These are phyloP conservation scores for Veloporphyrellus conicus DNA, from an alignment of 1,284 basidiomycete genomes.

Conservation along the genomic window DNA sequence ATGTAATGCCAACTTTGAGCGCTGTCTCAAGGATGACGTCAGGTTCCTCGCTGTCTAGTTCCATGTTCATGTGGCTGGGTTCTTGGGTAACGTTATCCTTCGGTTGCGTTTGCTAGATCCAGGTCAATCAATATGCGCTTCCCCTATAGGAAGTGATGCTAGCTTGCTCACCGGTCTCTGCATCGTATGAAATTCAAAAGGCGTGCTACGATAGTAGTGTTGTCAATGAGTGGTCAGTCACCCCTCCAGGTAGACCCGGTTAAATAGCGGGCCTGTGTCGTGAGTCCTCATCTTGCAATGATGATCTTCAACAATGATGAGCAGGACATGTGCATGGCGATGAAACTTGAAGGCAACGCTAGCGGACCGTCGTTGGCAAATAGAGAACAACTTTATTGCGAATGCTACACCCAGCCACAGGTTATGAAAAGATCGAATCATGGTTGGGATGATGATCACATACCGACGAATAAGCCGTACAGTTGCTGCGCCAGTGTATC, in stretches of 20 bases:
- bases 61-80: no score
- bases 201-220: constrained; percentile 19
- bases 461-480: no score
- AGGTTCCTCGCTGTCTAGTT: constrained; percentile 9
- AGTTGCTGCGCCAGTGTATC: no score
- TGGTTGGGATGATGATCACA: no score
- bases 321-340: no score
- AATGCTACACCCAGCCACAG: no score
- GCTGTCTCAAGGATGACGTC: constrained; percentile 26
- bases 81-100: constrained; percentile 14
- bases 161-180: constrained; percentile 17
- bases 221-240: constrained; percentile 14
- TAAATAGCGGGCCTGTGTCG: constrained; percentile 12
- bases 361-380: no score
- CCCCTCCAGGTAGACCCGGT: not conserved
- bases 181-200: constrained; percentile 28
- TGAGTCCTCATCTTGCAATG: no score
- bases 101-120: constrained; percentile 16
- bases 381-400: no score
- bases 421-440: no score
- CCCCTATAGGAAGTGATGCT: constrained; percentile 17
- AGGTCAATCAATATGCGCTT: constrained; percentile 24
- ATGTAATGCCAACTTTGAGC: constrained; percentile 17
- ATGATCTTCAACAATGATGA: no score
- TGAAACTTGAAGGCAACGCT: no score